Percentiles rank a stretch among this genome's conserved stretches.
phyloP scores from a whole-genome alignment of 139 green algal species.

The Picochlorum sp. region DNA sequence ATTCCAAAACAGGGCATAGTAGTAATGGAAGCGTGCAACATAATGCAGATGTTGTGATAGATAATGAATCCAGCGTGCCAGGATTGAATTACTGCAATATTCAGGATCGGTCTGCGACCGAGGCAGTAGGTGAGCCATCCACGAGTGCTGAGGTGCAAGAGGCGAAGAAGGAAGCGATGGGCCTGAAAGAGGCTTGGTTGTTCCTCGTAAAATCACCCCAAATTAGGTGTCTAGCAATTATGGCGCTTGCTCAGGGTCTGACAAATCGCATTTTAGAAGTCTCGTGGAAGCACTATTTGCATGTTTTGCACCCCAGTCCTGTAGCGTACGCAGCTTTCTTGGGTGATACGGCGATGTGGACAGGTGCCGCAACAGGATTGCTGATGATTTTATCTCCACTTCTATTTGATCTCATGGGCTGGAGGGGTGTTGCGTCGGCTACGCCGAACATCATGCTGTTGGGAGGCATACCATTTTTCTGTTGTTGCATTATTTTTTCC shows the following conservation, averaged over 20 bases:
- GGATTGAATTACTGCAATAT: constrained; percentile 30
- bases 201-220: constrained; percentile 56
- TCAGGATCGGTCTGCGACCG: background rate
- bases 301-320: constrained; percentile 70
- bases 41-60: background rate
- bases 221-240: constrained; percentile 83
- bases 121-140: background rate
- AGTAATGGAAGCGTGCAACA: background rate
- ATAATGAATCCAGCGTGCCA: constrained; percentile 17
- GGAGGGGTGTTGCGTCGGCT: constrained; percentile 62
- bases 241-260: constrained; percentile 80
- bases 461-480: constrained; percentile 65
- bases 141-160: background rate
- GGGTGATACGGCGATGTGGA: constrained; percentile 80
- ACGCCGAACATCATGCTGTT: constrained; percentile 60
- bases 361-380: constrained; percentile 62
- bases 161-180: constrained; percentile 12
- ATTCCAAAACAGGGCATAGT: background rate
- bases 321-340: constrained; percentile 70
- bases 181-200: constrained; percentile 32
- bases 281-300: constrained; percentile 86
- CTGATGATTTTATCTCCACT: constrained; percentile 76
- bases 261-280: constrained; percentile 85
- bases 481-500: constrained; percentile 50
- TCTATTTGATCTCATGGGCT: constrained; percentile 73